These are phyloP conservation scores for Heteromeles arbutifolia DNA, from an alignment of 306 rosid species.

Conservation along the genomic window DNA sequence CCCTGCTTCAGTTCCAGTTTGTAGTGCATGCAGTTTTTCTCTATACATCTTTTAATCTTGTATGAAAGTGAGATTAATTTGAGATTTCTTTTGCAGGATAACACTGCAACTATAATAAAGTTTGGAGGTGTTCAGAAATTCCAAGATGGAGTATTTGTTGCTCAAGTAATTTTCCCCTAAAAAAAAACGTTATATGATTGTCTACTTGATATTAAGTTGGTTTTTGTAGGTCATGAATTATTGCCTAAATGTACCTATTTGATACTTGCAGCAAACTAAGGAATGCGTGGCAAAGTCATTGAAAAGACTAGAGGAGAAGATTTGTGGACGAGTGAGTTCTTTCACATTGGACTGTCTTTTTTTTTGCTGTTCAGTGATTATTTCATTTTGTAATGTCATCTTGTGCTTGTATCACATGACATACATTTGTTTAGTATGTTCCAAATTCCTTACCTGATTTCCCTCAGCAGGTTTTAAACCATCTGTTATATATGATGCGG, in stretches of 20 bases:
- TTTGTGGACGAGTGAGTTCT: conserved; percentile 56
- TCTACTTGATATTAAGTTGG: neutral
- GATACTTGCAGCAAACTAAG: conserved; percentile 57
- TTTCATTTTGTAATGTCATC: neutral
- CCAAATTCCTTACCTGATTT: neutral
- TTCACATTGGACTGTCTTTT: neutral
- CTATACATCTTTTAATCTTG: neutral
- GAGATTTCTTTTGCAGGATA: conserved; percentile 46
- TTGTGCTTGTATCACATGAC: conserved; percentile 6
- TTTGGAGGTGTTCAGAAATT: conserved; percentile 67
- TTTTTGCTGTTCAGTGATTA: neutral
- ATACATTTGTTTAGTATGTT: neutral
- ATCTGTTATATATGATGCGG: conserved; percentile 67
- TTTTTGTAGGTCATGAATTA: neutral
- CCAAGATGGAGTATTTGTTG: conserved; percentile 70
- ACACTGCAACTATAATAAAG: conserved; percentile 63
- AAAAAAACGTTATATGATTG: neutral
- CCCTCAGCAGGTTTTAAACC: conserved; percentile 38
- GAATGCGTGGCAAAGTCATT: conserved; percentile 79
- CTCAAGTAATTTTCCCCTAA: conserved; percentile 43
- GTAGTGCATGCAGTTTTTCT: neutral
- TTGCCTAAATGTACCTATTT: neutral
- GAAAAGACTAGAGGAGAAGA: conserved; percentile 78
- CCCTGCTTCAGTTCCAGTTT: neutral
- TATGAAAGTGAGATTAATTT: neutral